Conservation (phyloP, 1,284 basidiomycete genomes). For the Cutaneotrichosporon curvatum region DNA sequence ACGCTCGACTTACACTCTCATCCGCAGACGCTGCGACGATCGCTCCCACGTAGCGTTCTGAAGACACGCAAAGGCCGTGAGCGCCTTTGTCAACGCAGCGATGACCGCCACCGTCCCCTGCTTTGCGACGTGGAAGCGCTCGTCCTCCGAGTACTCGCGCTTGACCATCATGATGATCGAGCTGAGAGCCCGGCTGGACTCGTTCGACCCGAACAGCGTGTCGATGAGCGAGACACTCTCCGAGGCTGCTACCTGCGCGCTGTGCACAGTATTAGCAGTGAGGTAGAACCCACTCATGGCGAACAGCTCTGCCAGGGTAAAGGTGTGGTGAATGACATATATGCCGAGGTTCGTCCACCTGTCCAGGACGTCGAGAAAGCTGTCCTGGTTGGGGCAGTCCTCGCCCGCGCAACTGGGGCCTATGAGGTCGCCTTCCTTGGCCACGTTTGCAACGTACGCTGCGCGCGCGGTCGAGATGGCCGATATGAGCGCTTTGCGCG, state of each 20-base stretch:
- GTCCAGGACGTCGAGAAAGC: constrained; percentile 48
- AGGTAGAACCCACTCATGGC: constrained; percentile 51
- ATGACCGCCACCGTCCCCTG: constrained; percentile 37
- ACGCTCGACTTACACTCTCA: constrained; percentile 44
- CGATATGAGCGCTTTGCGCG: constrained; percentile 43
- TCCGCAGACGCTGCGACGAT: constrained; percentile 38
- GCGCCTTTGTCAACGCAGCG: constrained; percentile 49
- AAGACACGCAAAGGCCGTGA: constrained; percentile 51
- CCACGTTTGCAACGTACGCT: constrained; percentile 38
- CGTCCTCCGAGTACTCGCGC: constrained; percentile 46
- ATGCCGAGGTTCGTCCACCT: constrained; percentile 52
- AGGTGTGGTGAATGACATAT: constrained; percentile 50
- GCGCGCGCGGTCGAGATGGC: constrained; percentile 45
- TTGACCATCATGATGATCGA: constrained; percentile 50
- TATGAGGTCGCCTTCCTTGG: constrained; percentile 22
- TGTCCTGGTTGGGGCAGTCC: constrained; percentile 19
- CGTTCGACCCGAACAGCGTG: constrained; percentile 51
- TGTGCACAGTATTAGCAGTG: constrained; percentile 40
- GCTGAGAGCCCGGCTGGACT: constrained; percentile 49
- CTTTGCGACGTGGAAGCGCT: constrained; percentile 36
- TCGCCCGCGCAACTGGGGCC: constrained; percentile 1
- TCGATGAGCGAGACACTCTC: constrained; percentile 51
- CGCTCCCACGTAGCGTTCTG: constrained; percentile 49
- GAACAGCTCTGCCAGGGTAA: constrained; percentile 52
- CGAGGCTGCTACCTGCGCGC: constrained; percentile 46